Evolutionary conservation across 192 early-diverging fungal species (phyloP).

Genomic region (Dimargaris verticillata): DNA sequence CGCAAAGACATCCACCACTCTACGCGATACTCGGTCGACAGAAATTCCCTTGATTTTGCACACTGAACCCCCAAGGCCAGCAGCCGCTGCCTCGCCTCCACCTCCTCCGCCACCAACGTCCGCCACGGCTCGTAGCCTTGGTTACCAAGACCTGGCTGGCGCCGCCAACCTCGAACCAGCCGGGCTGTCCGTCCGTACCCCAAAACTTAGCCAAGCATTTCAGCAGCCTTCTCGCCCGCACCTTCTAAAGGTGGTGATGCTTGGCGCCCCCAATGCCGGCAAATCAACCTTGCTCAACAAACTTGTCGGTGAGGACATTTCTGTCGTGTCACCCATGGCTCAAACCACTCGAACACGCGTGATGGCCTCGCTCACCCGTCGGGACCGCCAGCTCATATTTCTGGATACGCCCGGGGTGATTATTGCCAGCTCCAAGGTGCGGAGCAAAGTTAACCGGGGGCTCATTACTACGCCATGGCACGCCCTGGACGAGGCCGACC

Average conservation of each 20-base stretch:
- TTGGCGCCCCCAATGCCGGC: conserved; percentile 41
- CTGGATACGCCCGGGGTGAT: conserved; percentile 46
- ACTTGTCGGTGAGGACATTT: conserved; percentile 32
- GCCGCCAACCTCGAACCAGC: no score
- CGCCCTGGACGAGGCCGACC: conserved; percentile 34
- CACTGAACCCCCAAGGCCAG: no score
- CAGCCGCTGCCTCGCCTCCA: no score
- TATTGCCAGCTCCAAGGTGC: conserved; percentile 18
- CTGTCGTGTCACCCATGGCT: conserved; percentile 35
- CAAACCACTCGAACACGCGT: conserved; percentile 40
- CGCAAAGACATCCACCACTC: no score
- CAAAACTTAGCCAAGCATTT: conserved; percentile 22
- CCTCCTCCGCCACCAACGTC: no score
- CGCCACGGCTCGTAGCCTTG: no score
- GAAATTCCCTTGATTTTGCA: no score
- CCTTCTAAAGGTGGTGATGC: conserved; percentile 30
- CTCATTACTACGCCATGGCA: conserved; percentile 40
- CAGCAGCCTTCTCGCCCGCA: conserved; percentile 33
- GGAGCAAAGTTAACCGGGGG: conserved; percentile 27
- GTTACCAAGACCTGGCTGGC: no score
- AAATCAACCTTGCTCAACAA: conserved; percentile 43
- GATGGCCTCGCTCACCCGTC: conserved; percentile 28
- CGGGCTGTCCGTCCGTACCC: background rate
- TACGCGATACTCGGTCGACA: no score
- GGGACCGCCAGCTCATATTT: conserved; percentile 39